These are phyloP conservation scores for Boletus sp. DNA, from an alignment of 768 basidiomycete genomes.

Conservation along the genomic window DNA sequence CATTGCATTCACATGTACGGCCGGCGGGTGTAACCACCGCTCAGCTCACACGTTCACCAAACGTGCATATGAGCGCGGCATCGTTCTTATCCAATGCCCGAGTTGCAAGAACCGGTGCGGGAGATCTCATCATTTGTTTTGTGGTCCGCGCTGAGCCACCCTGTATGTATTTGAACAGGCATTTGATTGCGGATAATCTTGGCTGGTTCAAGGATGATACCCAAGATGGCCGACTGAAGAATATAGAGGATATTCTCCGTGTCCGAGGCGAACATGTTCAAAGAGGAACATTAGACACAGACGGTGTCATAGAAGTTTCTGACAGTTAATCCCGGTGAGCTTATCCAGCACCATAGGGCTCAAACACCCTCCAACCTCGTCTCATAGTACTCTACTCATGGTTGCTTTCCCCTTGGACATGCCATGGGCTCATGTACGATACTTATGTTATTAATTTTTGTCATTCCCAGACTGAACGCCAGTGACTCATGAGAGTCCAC, in stretches of 20 bases:
- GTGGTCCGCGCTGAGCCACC: background rate
- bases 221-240: slow-evolving; percentile 66
- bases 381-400: background rate
- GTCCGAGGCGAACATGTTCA: slow-evolving; percentile 77
- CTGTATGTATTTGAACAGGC: slow-evolving; percentile 39
- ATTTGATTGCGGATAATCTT: slow-evolving; percentile 86
- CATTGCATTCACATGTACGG: slow-evolving; percentile 88
- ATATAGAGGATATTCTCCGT: slow-evolving; percentile 78
- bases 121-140: background rate
- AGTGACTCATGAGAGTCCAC: background rate
- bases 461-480: background rate
- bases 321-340: slow-evolving; percentile 24
- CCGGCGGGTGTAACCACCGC: slow-evolving; percentile 64
- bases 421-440: slow-evolving; percentile 7
- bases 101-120: slow-evolving; percentile 81
- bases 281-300: slow-evolving; percentile 45
- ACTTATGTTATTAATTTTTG: background rate
- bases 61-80: slow-evolving; percentile 80
- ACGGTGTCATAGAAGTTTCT: slow-evolving; percentile 56
- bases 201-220: slow-evolving; percentile 91
- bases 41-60: slow-evolving; percentile 88
- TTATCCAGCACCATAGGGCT: background rate
- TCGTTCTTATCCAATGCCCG: slow-evolving; percentile 91
- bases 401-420: background rate
- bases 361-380: background rate